These are phyloP conservation scores for Spiromastix sp. DNA, from an alignment of 2,329 filamentous ascomycete genomes.

Conservation along the genomic window DNA sequence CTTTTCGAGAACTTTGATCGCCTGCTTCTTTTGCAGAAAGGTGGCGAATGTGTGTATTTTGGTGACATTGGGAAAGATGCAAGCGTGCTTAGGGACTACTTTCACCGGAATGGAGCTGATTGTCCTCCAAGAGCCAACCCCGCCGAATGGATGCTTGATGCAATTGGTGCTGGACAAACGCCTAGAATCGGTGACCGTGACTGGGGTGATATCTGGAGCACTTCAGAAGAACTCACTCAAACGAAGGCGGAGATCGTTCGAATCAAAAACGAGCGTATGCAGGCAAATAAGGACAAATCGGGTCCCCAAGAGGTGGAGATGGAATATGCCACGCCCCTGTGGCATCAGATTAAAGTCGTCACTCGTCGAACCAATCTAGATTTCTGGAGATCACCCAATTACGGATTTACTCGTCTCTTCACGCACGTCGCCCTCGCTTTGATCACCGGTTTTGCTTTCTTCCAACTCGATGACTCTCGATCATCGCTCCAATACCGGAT, in stretches of 20 bases:
- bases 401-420: constrained; percentile 79
- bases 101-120: constrained; percentile 52
- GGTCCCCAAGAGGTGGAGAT: constrained; percentile 44
- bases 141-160: constrained; percentile 63
- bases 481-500: constrained; percentile 73
- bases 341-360: constrained; percentile 70
- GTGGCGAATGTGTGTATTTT: constrained; percentile 60
- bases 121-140: constrained; percentile 58
- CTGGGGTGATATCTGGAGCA: constrained; percentile 44
- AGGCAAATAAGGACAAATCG: constrained; percentile 30
- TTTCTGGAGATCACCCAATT: constrained; percentile 81
- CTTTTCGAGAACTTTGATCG: constrained; percentile 77
- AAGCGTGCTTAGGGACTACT: constrained; percentile 49
- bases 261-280: constrained; percentile 50
- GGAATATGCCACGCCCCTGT: constrained; percentile 73
- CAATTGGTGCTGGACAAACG: constrained; percentile 54
- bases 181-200: constrained; percentile 60
- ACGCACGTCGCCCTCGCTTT: constrained; percentile 71
- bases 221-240: constrained; percentile 41
- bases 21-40: constrained; percentile 53
- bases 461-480: constrained; percentile 66
- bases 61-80: constrained; percentile 55
- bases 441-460: constrained; percentile 67
- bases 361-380: constrained; percentile 62
- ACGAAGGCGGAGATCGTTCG: constrained; percentile 53